These are phyloP conservation scores for Meredithiella fracta DNA, from an alignment of 2,329 filamentous ascomycete species.

Conservation along the genomic window DNA sequence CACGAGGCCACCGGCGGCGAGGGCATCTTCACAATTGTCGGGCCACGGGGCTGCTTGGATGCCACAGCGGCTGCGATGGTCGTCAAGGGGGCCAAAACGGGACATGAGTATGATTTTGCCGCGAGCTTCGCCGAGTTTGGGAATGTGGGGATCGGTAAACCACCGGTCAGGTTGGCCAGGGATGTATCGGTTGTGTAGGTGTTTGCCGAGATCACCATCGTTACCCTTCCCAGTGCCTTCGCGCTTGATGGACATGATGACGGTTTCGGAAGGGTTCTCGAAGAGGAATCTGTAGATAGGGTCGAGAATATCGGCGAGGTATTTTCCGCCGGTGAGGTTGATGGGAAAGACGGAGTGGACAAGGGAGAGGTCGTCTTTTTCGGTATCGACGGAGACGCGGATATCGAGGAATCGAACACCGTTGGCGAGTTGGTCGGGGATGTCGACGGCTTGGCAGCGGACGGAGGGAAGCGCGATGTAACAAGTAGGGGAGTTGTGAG, in stretches of 20 bases:
- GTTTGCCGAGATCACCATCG: slow-evolving; percentile 60
- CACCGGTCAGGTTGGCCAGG: slow-evolving; percentile 41
- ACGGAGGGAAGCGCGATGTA: slow-evolving; percentile 78
- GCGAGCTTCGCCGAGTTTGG: slow-evolving; percentile 59
- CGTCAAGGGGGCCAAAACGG: slow-evolving; percentile 52
- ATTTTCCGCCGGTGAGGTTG: slow-evolving; percentile 63
- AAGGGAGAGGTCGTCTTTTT: slow-evolving; percentile 54
- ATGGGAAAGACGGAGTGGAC: slow-evolving; percentile 87
- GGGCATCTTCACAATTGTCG: slow-evolving; percentile 70
- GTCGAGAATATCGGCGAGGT: slow-evolving; percentile 56
- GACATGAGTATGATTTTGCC: slow-evolving; percentile 74
- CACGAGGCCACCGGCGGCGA: slow-evolving; percentile 52
- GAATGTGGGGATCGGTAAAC: slow-evolving; percentile 65
- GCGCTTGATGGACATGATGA: slow-evolving; percentile 79
- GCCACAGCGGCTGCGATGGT: slow-evolving; percentile 32
- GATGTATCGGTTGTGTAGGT: slow-evolving; percentile 59
- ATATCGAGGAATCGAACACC: slow-evolving; percentile 92
- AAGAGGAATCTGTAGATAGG: slow-evolving; percentile 61
- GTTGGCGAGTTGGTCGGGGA: slow-evolving; percentile 66
- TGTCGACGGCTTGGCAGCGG: slow-evolving; percentile 70
- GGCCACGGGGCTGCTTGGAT: slow-evolving; percentile 58
- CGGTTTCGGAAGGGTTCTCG: slow-evolving; percentile 59
- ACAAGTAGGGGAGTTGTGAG: slow-evolving; percentile 83
- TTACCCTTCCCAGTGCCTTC: slow-evolving; percentile 70
- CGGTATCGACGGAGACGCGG: slow-evolving; percentile 42